Evolutionary conservation across 495 filamentous ascomycete species (phyloP).

Genomic region (Thozetella sp.): DNA sequence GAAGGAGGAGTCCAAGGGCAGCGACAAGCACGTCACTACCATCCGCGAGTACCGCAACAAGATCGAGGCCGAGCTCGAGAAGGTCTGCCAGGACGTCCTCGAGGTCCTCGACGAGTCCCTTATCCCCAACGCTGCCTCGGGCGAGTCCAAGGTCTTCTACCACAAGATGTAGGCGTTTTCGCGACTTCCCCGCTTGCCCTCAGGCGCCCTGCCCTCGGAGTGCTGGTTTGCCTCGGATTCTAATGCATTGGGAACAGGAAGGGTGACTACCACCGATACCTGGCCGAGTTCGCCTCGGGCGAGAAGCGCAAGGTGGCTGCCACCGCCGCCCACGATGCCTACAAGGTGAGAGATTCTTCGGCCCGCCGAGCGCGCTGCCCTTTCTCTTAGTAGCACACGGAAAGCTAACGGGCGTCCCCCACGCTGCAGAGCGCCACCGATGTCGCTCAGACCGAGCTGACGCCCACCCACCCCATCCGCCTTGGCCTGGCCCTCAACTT

Average conservation of each 20-base stretch:
- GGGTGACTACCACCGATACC: constrained; percentile 99
- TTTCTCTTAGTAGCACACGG: background rate
- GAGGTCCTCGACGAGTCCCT: constrained; percentile 93
- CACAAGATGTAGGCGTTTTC: constrained; percentile 89
- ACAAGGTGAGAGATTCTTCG: constrained; percentile 72
- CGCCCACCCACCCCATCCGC: constrained; percentile 97
- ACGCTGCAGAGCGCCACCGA: constrained; percentile 85
- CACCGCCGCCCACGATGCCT: constrained; percentile 95
- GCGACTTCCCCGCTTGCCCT: background rate
- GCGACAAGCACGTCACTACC: constrained; percentile 92
- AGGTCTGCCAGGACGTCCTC: constrained; percentile 98
- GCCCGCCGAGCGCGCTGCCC: background rate
- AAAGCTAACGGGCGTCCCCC: constrained; percentile 5
- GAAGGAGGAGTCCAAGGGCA: constrained; percentile 99
- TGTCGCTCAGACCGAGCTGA: constrained; percentile 95
- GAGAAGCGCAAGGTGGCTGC: constrained; percentile 99
- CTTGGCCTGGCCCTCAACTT: constrained; percentile 98
- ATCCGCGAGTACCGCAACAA: constrained; percentile 99
- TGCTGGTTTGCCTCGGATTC: too few relatives aligned
- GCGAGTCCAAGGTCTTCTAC: constrained; percentile 99
- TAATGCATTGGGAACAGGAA: constrained; percentile 65
- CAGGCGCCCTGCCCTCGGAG: background rate
- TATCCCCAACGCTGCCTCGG: constrained; percentile 96
- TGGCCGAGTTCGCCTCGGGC: constrained; percentile 97
- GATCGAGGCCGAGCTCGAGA: constrained; percentile 97